A percentile compares a stretch with the other conserved stretches of the same genome.
phyloP scores from a whole-genome alignment of 164 flowering plant genomes.

The Hamamelis virginiana region DNA sequence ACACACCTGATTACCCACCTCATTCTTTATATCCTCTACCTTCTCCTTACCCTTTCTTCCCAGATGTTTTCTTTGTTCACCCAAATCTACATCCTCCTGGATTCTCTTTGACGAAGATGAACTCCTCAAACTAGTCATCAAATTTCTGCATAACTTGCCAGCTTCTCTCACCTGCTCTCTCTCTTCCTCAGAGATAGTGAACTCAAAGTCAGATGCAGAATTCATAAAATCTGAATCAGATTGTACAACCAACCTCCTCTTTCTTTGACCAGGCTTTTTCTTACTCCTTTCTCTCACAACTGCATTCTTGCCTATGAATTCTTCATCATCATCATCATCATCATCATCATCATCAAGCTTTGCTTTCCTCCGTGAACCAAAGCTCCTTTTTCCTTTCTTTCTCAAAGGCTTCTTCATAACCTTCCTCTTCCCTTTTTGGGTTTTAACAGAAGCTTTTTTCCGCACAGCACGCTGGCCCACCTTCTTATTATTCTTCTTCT shows the following conservation, averaged over 20 bases:
- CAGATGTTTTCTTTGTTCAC: slow-evolving; percentile 26
- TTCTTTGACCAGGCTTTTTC: slow-evolving; percentile 25
- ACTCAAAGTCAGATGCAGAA: slow-evolving; percentile 76
- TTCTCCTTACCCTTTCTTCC: slow-evolving; percentile 75
- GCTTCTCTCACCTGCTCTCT: slow-evolving; percentile 81
- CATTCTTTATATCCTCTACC: slow-evolving; percentile 44
- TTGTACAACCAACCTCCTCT: slow-evolving; percentile 21
- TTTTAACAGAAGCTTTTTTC: slow-evolving; percentile 27
- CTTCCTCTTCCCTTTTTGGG: slow-evolving; percentile 37
- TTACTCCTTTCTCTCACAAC: slow-evolving; percentile 19
- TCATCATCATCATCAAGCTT: slow-evolving; percentile 36
- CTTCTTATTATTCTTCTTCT: slow-evolving; percentile 24
- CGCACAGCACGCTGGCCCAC: slow-evolving; percentile 14
- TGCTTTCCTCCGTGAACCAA: slow-evolving; percentile 27
- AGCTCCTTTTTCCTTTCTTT: slow-evolving; percentile 33
- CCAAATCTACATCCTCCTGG: slow-evolving; percentile 23
- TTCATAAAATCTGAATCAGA: slow-evolving; percentile 69
- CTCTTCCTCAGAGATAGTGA: slow-evolving; percentile 88
- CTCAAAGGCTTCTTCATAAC: slow-evolving; percentile 30
- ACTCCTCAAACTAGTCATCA: slow-evolving; percentile 40
- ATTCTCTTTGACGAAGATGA: slow-evolving; percentile 28
- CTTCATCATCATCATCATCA: slow-evolving; percentile 34
- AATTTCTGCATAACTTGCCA: slow-evolving; percentile 32
- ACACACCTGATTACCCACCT: slow-evolving; percentile 71
- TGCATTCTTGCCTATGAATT: slow-evolving; percentile 13